A percentile compares a stretch with the other conserved stretches of the same genome.
phyloP scores from a whole-genome alignment of 345 rosid genomes.

The Euphorbia pulcherrima region DNA sequence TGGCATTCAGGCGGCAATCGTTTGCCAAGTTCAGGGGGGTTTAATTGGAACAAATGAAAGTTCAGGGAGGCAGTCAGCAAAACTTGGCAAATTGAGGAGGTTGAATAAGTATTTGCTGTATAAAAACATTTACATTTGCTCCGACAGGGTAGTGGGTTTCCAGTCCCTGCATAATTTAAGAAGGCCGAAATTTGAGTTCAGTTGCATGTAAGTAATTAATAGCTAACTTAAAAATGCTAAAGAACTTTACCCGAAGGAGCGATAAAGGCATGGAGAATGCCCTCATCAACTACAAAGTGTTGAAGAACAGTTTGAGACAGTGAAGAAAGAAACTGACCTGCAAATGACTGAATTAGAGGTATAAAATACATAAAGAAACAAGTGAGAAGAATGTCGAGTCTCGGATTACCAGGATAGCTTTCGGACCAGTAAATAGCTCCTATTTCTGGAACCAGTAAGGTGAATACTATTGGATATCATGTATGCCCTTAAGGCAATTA shows the following conservation, averaged over 20 bases:
- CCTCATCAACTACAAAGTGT: slow-evolving; percentile 63
- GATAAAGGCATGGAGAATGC: slow-evolving; percentile 66
- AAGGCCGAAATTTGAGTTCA: slow-evolving; percentile 9
- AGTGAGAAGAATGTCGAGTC: background rate
- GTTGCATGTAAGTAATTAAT: background rate
- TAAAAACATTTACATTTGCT: slow-evolving; percentile 46
- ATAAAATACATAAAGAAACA: slow-evolving; percentile 1
- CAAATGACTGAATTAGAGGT: slow-evolving; percentile 11
- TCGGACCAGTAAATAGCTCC: slow-evolving; percentile 72
- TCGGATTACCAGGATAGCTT: slow-evolving; percentile 56
- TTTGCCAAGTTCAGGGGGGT: no score
- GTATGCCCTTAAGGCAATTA: no score
- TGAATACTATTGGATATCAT: no score
- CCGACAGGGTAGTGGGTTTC: slow-evolving; percentile 58
- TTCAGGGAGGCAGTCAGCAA: no score
- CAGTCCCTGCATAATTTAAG: slow-evolving; percentile 45
- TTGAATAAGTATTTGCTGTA: no score
- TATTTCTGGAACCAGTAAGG: slow-evolving; percentile 65
- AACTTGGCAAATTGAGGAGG: no score
- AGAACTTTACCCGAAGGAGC: slow-evolving; percentile 55
- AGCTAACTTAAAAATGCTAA: background rate
- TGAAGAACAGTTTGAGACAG: slow-evolving; percentile 56
- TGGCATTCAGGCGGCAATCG: no score
- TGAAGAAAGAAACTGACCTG: slow-evolving; percentile 44
- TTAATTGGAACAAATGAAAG: no score